phyloP scores from a whole-genome alignment of 1,284 basidiomycete species.

The Puccinia novopanici region DNA sequence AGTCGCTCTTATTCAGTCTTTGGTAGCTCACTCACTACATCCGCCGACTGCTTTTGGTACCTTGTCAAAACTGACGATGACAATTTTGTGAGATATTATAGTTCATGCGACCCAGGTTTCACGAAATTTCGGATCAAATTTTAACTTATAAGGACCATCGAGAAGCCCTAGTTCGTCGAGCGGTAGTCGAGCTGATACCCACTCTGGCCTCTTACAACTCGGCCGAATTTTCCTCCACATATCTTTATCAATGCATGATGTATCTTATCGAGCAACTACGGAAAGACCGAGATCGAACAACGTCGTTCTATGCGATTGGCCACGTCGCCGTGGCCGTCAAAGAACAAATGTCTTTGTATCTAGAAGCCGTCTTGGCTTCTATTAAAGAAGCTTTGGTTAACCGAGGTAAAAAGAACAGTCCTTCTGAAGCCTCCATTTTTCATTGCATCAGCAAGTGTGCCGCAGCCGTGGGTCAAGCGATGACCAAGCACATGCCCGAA shows the following conservation, averaged over 20 bases:
- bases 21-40: not conserved
- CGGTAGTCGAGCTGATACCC: conserved; percentile 90
- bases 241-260: conserved; percentile 86
- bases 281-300: conserved; percentile 83
- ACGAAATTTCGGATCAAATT: conserved; percentile 86
- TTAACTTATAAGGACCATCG: conserved; percentile 83
- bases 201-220: conserved; percentile 92
- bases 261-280: conserved; percentile 84
- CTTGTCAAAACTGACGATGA: conserved; percentile 4
- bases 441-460: conserved; percentile 97
- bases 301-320: conserved; percentile 93
- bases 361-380: conserved; percentile 85
- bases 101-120: conserved; percentile 91
- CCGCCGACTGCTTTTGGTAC: not conserved
- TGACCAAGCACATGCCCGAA: conserved; percentile 93
- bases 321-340: conserved; percentile 89
- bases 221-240: conserved; percentile 82
- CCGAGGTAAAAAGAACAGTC: conserved; percentile 87
- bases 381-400: conserved; percentile 85
- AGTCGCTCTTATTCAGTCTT: conserved; percentile 53
- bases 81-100: conserved; percentile 58
- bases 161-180: conserved; percentile 81
- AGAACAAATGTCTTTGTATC: conserved; percentile 91
- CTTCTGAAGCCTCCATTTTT: conserved; percentile 92
- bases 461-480: conserved; percentile 88